phyloP scores from a whole-genome alignment of 257 asterid species.

The Henckelia pumila region DNA sequence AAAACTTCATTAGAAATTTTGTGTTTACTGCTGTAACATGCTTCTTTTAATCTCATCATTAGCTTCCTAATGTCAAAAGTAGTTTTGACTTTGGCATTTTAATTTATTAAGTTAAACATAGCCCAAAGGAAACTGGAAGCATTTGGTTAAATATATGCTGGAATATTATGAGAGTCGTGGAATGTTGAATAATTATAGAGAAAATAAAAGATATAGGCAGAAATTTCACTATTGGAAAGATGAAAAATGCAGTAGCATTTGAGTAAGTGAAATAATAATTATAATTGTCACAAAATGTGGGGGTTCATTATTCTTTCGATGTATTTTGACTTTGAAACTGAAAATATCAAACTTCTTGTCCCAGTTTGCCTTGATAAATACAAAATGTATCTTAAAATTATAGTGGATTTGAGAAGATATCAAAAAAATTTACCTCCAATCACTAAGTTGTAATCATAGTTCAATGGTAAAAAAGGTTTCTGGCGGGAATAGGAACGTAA shows the following conservation, averaged over 20 bases:
- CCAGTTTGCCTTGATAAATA: neutral
- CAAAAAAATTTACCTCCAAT: conserved; percentile 6
- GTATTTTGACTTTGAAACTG: no score
- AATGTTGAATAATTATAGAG: no score
- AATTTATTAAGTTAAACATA: conserved; percentile 1
- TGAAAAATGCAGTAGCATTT: no score
- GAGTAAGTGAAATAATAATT: no score
- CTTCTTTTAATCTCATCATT: neutral
- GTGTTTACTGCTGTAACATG: neutral
- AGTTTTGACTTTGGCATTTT: neutral
- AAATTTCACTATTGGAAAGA: no score
- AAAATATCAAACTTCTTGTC: neutral
- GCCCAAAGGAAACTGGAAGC: no score
- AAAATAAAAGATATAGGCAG: no score
- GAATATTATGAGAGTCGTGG: no score
- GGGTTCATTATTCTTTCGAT: no score
- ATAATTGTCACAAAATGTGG: no score
- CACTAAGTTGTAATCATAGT: conserved; percentile 15
- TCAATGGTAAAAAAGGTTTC: conserved; percentile 54
- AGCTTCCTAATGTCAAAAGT: neutral
- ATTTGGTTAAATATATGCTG: no score
- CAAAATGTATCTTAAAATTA: neutral
- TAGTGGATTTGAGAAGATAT: neutral
- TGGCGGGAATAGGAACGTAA: conserved; percentile 57
- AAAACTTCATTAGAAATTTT: neutral